Conservation (phyloP, 352 stramenopile genomes). For the Globisporangium spiculum region DNA sequence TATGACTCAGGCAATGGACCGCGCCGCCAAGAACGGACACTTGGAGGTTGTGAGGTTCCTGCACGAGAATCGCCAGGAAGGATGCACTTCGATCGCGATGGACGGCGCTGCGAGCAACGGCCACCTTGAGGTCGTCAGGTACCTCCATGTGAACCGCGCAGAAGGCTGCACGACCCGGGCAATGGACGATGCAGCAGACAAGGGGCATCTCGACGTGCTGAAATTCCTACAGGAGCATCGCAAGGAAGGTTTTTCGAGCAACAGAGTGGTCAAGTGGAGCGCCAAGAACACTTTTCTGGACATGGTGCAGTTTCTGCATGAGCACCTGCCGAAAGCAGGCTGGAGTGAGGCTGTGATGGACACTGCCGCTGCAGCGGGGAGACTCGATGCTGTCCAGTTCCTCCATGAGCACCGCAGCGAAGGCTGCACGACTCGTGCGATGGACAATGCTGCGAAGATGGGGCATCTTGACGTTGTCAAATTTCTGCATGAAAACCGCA, state of each 20-base stretch:
- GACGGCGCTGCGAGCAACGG: constrained; percentile 7
- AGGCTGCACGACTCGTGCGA: constrained; percentile 13
- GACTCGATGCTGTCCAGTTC: constrained; percentile 18
- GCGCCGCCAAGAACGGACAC: constrained; percentile 12
- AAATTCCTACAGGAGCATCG: constrained; percentile 21
- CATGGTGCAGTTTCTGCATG: constrained; percentile 24
- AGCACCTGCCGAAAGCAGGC: constrained; percentile 15
- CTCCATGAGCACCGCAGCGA: constrained; percentile 14
- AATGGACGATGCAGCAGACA: constrained; percentile 18
- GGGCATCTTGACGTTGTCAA: constrained; percentile 12
- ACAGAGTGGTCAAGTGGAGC: constrained; percentile 7
- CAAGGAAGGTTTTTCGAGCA: constrained; percentile 22
- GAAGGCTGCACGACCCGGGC: constrained; percentile 15
- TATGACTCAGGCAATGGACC: constrained; percentile 14
- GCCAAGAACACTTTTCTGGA: constrained; percentile 15
- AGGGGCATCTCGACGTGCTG: constrained; percentile 20
- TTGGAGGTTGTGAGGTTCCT: constrained; percentile 10
- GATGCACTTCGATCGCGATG: constrained; percentile 13
- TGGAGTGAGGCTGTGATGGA: constrained; percentile 22
- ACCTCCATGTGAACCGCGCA: constrained; percentile 10
- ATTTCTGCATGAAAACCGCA: constrained; percentile 16
- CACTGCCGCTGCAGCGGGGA: constrained; percentile 10
- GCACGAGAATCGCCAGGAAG: constrained; percentile 8
- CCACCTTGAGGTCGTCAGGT: constrained; percentile 8
- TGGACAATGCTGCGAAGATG: constrained; percentile 15